phyloP scores from a whole-genome alignment of 2,329 filamentous ascomycete genomes.

The Exophiala bonariae region DNA sequence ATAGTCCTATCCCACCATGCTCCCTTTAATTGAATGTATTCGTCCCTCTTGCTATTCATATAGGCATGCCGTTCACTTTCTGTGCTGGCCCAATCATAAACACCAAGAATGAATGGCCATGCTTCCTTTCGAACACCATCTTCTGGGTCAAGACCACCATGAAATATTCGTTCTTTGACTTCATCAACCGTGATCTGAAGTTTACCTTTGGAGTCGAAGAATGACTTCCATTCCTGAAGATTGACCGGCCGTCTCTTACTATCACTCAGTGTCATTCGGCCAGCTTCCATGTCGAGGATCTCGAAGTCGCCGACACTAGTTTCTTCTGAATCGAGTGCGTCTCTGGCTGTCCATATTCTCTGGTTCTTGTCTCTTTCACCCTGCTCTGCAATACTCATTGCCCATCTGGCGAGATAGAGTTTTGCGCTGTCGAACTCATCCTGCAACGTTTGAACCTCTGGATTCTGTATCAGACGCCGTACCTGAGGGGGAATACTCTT shows the following conservation, averaged over 20 bases:
- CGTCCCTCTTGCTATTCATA: conserved; percentile 82
- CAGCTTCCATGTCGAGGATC: conserved; percentile 76
- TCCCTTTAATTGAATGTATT: conserved; percentile 91
- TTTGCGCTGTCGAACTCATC: conserved; percentile 97
- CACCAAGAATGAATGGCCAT: conserved; percentile 89
- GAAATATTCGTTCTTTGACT: conserved; percentile 95
- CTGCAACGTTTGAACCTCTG: conserved; percentile 90
- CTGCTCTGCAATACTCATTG: conserved; percentile 98
- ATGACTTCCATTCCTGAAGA: conserved; percentile 83
- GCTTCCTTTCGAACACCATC: conserved; percentile 95
- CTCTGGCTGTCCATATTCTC: conserved; percentile 88
- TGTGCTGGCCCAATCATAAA: conserved; percentile 91
- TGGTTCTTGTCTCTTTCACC: conserved; percentile 83
- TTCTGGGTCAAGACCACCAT: conserved; percentile 83
- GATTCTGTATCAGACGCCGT: conserved; percentile 78
- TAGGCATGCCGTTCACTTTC: conserved; percentile 79
- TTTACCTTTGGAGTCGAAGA: conserved; percentile 75
- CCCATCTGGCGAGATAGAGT: conserved; percentile 92
- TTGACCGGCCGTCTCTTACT: conserved; percentile 71
- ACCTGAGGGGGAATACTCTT: conserved; percentile 88
- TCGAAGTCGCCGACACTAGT: conserved; percentile 96
- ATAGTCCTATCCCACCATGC: conserved; percentile 95
- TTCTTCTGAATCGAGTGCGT: conserved; percentile 90
- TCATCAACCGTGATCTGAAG: conserved; percentile 82
- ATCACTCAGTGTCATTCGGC: conserved; percentile 72